phyloP scores from a whole-genome alignment of 306 rosid genomes.

The Glycine tomentella region DNA sequence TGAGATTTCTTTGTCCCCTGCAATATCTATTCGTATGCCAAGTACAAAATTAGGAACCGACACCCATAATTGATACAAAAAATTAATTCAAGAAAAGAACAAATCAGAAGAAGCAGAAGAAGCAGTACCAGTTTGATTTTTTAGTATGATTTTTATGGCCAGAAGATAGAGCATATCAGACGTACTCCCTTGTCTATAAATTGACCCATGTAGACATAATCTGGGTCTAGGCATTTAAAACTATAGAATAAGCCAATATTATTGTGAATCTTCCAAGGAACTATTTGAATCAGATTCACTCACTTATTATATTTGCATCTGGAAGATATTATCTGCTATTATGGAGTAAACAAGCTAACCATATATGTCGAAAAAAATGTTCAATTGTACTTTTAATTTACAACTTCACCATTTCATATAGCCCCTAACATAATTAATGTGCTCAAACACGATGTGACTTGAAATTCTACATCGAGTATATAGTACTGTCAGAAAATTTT shows the following conservation, averaged over 20 bases:
- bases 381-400: not conserved
- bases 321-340: constrained; percentile 8
- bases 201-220: constrained; percentile 26
- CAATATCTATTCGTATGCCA: constrained; percentile 40
- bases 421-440: constrained; percentile 16
- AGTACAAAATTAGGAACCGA: constrained; percentile 53
- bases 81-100: constrained; percentile 28
- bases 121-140: constrained; percentile 22
- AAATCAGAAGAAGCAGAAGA: constrained; percentile 24
- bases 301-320: not conserved
- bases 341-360: not conserved
- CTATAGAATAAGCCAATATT: not conserved
- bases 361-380: not conserved
- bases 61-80: constrained; percentile 33
- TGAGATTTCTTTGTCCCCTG: constrained; percentile 43
- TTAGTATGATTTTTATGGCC: not conserved
- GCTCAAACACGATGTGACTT: constrained; percentile 18
- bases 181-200: not conserved
- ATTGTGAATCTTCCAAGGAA: not conserved
- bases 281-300: not conserved
- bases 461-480: not conserved
- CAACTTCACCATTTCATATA: not conserved
- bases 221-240: constrained; percentile 1
- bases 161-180: constrained; percentile 1
- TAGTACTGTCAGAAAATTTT: not conserved